Percentiles rank a stretch among this genome's conserved stretches.
Evolutionary conservation across 768 basidiomycete species (phyloP).

Genomic region (Postia placenta): DNA sequence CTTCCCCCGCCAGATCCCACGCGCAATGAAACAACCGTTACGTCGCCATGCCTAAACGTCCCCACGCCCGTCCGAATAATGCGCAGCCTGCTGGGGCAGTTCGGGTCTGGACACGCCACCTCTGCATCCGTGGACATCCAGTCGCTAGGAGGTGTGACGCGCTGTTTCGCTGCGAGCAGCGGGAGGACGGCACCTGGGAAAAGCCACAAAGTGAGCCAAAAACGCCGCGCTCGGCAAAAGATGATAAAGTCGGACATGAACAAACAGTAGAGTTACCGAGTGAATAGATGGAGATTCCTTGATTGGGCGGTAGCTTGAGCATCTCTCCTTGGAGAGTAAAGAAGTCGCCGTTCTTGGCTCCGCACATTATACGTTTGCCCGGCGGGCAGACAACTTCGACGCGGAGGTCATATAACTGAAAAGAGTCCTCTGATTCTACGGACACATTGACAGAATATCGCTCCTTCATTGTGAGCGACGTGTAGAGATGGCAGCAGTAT

Average conservation of each 20-base stretch:
- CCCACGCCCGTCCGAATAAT: constrained; percentile 46
- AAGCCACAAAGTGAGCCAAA: too few relatives aligned
- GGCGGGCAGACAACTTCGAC: constrained; percentile 59
- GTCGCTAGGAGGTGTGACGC: constrained; percentile 46
- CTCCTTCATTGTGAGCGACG: too few relatives aligned
- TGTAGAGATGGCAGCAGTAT: too few relatives aligned
- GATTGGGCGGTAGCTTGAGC: constrained; percentile 51
- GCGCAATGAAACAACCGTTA: constrained; percentile 40
- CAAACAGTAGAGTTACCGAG: constrained; percentile 31
- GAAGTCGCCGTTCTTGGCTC: constrained; percentile 57
- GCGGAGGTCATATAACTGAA: constrained; percentile 58
- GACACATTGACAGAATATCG: too few relatives aligned
- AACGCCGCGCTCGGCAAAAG: too few relatives aligned
- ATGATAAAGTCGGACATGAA: too few relatives aligned
- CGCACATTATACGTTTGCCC: constrained; percentile 51
- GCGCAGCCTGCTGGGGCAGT: constrained; percentile 50
- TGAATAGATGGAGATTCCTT: constrained; percentile 68
- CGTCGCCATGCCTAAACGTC: constrained; percentile 49
- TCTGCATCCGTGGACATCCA: constrained; percentile 67
- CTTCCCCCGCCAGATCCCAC: too few relatives aligned
- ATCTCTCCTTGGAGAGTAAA: constrained; percentile 62
- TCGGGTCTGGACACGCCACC: constrained; percentile 62
- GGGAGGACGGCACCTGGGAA: constrained; percentile 51
- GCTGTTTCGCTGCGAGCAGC: constrained; percentile 63
- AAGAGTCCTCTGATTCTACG: constrained; percentile 39